These are phyloP conservation scores for Tetraselmis striata DNA, from an alignment of 139 green algal species.

Conservation along the genomic window DNA sequence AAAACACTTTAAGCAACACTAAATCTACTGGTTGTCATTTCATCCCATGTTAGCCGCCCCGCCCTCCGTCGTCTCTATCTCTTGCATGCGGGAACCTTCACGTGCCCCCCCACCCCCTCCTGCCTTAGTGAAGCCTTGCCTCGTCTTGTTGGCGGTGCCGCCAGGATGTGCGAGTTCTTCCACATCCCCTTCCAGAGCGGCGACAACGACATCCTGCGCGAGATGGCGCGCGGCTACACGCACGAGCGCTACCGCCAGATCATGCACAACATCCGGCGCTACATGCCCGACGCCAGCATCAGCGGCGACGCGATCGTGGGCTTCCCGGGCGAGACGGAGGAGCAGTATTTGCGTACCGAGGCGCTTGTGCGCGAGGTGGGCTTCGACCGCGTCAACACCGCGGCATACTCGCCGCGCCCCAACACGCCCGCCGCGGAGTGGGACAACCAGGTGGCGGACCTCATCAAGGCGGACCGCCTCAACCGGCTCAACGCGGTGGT, in stretches of 20 bases:
- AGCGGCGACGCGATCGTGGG: conserved; percentile 91
- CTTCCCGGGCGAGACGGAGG: conserved; percentile 94
- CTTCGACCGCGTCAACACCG: conserved; percentile 96
- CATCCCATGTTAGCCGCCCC: no score
- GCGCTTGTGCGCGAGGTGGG: conserved; percentile 73
- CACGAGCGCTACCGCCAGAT: conserved; percentile 79
- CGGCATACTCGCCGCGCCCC: conserved; percentile 78
- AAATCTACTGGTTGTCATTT: no score
- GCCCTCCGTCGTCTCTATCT: no score
- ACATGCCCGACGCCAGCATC: conserved; percentile 92
- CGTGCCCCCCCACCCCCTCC: no score
- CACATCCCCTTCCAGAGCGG: conserved; percentile 97
- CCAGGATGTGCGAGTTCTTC: conserved; percentile 98
- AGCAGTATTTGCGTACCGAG: conserved; percentile 86
- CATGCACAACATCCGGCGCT: conserved; percentile 85
- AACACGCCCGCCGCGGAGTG: conserved; percentile 85
- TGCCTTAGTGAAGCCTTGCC: no score
- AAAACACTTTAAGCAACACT: no score
- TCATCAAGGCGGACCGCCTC: conserved; percentile 91
- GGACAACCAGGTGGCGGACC: conserved; percentile 83
- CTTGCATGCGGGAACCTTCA: no score
- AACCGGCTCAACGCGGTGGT: conserved; percentile 87
- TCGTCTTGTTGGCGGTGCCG: no score
- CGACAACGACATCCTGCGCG: conserved; percentile 85
- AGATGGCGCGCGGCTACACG: conserved; percentile 89